Evolutionary conservation across 1,139 yeast genomes (phyloP).

Genomic region (Geotrichum reessii): DNA sequence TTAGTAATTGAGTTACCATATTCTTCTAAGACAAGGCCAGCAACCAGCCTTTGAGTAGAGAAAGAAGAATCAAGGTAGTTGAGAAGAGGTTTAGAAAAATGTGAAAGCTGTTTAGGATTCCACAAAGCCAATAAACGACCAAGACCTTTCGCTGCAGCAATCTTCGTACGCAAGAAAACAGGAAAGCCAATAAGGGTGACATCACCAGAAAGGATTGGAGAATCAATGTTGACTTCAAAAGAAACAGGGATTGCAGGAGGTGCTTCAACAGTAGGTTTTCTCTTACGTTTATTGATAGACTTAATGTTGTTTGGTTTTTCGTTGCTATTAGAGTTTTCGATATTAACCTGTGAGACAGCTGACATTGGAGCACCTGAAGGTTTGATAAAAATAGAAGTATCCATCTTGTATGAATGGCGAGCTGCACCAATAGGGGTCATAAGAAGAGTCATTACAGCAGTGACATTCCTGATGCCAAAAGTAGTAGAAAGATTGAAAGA

Average conservation of each 20-base stretch:
- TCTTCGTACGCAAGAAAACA: conserved; percentile 66
- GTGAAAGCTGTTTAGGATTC: conserved; percentile 35
- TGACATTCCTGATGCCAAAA: conserved; percentile 34
- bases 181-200: conserved; percentile 77
- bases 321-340: conserved; percentile 5
- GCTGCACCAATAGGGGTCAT: conserved; percentile 96
- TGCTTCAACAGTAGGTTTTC: conserved; percentile 21
- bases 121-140: conserved; percentile 64
- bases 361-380: conserved; percentile 64
- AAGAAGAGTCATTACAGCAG: conserved; percentile 45
- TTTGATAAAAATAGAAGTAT: conserved; percentile 61
- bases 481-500: conserved; percentile 15
- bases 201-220: conserved; percentile 90
- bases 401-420: conserved; percentile 82
- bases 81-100: conserved; percentile 33
- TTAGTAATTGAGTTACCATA: conserved; percentile 44
- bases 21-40: conserved; percentile 67
- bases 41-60: conserved; percentile 73
- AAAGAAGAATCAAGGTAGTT: conserved; percentile 52
- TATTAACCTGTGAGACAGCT: conserved; percentile 17
- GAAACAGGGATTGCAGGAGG: conserved; percentile 20
- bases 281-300: conserved; percentile 19
- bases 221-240: conserved; percentile 67
- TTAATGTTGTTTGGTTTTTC: conserved; percentile 30
- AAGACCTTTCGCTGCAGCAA: conserved; percentile 68